phyloP scores from a whole-genome alignment of 2,329 filamentous ascomycete genomes.

The Penicillium hesseltinei region DNA sequence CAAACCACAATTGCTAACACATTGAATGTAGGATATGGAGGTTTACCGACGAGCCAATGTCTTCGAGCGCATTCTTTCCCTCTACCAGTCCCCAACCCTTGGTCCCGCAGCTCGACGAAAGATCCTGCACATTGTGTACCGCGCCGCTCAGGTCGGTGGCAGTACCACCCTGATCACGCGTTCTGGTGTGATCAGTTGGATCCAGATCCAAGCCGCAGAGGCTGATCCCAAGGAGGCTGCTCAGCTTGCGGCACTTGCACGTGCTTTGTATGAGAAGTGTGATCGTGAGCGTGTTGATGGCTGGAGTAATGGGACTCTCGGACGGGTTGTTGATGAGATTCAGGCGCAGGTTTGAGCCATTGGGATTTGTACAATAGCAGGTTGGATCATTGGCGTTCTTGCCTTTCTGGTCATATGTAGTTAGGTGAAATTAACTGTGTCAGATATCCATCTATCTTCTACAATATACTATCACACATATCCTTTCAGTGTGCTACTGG shows the following conservation, averaged over 20 bases:
- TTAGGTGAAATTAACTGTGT: neutral
- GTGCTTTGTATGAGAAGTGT: conserved; percentile 62
- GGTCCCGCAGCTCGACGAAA: conserved; percentile 59
- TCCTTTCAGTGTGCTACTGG: neutral
- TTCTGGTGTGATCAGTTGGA: conserved; percentile 72
- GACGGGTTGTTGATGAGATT: conserved; percentile 27
- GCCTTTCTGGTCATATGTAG: neutral
- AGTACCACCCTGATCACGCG: conserved; percentile 79
- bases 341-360: conserved; percentile 5
- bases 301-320: conserved; percentile 61
- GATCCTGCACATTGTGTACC: conserved; percentile 62
- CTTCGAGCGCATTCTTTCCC: conserved; percentile 71
- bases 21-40: conserved; percentile 44
- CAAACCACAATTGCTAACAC: conserved; percentile 10
- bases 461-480: neutral
- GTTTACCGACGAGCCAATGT: conserved; percentile 58
- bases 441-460: neutral
- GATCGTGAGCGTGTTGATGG: conserved; percentile 62
- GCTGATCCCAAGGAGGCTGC: conserved; percentile 45
- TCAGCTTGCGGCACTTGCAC: conserved; percentile 56
- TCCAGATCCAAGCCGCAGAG: conserved; percentile 59
- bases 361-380: conserved; percentile 2
- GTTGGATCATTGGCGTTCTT: neutral
- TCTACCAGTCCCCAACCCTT: conserved; percentile 67
- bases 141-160: conserved; percentile 66